Evolutionary conservation across 805 yeast genomes (phyloP).

Genomic region (Saccharomycopsis javanensis): DNA sequence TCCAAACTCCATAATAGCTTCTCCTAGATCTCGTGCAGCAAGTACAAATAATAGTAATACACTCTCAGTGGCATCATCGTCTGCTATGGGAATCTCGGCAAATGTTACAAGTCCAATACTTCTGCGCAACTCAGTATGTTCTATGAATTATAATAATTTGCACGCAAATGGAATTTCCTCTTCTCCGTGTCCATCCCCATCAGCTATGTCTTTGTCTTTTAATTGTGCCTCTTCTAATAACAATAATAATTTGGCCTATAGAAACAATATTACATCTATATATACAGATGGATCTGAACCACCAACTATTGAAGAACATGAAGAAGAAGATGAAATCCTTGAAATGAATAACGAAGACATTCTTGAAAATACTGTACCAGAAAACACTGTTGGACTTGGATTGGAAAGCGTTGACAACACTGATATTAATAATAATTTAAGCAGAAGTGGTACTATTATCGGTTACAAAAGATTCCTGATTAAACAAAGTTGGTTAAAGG

Average conservation of each 20-base stretch:
- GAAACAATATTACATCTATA: not conserved
- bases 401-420: not conserved
- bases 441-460: constrained; percentile 14
- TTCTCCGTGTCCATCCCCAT: constrained; percentile 21
- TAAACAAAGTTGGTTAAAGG: constrained; percentile 19
- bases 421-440: constrained; percentile 5
- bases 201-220: constrained; percentile 21
- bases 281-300: not conserved
- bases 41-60: not conserved
- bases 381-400: not conserved
- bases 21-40: constrained; percentile 2
- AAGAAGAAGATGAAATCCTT: not conserved
- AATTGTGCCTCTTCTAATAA: not conserved
- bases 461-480: not conserved
- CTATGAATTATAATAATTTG: not conserved
- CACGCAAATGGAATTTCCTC: constrained; percentile 11
- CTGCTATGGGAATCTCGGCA: not conserved
- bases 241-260: not conserved
- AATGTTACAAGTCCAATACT: not conserved
- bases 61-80: not conserved
- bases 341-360: not conserved
- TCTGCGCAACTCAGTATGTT: not conserved
- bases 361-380: not conserved
- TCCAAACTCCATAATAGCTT: not conserved
- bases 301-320: not conserved